Evolutionary conservation across 2,329 filamentous ascomycete genomes (phyloP).

Genomic region (Lachnellula suecica): DNA sequence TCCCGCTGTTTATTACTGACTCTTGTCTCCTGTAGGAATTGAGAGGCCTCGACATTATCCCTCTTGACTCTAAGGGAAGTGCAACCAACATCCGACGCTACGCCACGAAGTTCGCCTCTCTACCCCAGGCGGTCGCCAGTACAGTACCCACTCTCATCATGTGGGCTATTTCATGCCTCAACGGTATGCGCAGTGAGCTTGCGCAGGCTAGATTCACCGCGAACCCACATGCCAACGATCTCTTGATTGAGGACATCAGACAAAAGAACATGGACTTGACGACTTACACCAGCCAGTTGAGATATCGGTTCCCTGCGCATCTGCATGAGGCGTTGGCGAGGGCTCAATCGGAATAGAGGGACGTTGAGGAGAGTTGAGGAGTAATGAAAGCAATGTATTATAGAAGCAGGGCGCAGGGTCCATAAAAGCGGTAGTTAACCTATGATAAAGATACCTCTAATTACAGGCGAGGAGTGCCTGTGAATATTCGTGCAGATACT

Average conservation of each 20-base stretch:
- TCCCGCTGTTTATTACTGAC: neutral
- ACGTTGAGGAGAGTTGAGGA: neutral
- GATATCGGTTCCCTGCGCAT: slow-evolving; percentile 83
- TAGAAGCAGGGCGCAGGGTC: neutral
- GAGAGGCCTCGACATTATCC: slow-evolving; percentile 72
- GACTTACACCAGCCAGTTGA: slow-evolving; percentile 89
- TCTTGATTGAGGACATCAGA: slow-evolving; percentile 69
- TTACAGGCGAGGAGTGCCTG: neutral
- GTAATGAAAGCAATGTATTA: neutral
- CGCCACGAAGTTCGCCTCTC: slow-evolving; percentile 76
- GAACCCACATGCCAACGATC: slow-evolving; percentile 61
- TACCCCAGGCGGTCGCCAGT: slow-evolving; percentile 79
- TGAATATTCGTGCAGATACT: too few species aligned
- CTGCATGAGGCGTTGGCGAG: slow-evolving; percentile 86
- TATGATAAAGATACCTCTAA: neutral
- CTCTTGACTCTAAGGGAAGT: slow-evolving; percentile 72
- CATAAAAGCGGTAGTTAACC: neutral
- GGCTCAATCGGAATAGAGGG: slow-evolving; percentile 43
- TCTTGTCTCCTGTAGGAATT: slow-evolving; percentile 57
- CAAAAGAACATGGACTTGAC: slow-evolving; percentile 87
- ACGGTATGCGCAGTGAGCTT: slow-evolving; percentile 72
- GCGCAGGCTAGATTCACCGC: slow-evolving; percentile 71
- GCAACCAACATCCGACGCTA: slow-evolving; percentile 75
- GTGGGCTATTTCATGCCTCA: slow-evolving; percentile 89
- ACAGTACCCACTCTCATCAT: slow-evolving; percentile 90